Base-by-base conservation (phyloP, 495 filamentous ascomycete species). In the Mycothermus thermophilus region DNA sequence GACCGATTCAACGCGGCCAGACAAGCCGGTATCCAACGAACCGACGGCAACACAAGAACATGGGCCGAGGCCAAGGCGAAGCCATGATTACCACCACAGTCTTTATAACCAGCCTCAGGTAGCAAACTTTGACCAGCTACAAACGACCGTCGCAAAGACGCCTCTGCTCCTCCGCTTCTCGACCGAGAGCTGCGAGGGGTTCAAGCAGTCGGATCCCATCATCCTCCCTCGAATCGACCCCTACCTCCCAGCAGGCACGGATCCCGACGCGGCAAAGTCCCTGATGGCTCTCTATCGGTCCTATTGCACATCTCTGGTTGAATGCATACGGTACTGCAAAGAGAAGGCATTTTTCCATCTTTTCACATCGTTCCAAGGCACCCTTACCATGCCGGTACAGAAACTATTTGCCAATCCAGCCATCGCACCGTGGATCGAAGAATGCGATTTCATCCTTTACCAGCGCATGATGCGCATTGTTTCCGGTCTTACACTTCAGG, bases 281-380 rank as follows among this genome's bases (percentile, higher is more conserved):
- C 61, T 97, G 9, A 71, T 73, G 8, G 87, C 84, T 0, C 67
- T 95, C 11, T 97, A 96, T 51, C 75, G 84, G 27, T 86, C 87
- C 1, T 86, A 95, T 50, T 94, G 84, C 54, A 94, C 90, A 13
- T 93, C 84, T 3, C 69, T 97, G 10, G 79, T 96, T 19, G 90
- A 96, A 57, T 84, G 80, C 40, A 82, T 97, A 42, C 85, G 90
- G 10, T 96, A 79, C 51, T 92, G 84, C 70, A 92, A 90, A 47
- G 80, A 94, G 49, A 83, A 90, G 48, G 84, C 86, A 18, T 87
- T 97, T 47, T 84, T 93, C 48, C 82, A 87, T 45, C 77, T 93
- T n/a, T 93, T 92, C 55, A 81, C 79, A 22, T 88, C 88, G 7
- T 96, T 96, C 57, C 82, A 92, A 42, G 92, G 90, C 35, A 94